Conservation (phyloP, 192 early-diverging fungal species). For the Kappamyces sp. region DNA sequence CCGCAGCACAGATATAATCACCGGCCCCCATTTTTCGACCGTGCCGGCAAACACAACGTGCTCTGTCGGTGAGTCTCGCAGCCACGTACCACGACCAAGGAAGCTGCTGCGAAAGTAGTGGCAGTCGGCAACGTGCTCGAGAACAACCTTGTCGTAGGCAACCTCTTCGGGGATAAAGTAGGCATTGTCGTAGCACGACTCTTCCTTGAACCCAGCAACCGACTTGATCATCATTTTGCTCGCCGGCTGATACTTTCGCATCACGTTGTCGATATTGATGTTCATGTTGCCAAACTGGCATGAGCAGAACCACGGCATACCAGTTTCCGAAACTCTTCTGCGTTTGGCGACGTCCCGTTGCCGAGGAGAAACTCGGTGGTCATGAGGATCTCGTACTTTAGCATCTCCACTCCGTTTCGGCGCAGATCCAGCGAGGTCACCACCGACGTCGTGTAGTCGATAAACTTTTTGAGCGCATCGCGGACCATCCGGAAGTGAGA, state of each 20-base stretch:
- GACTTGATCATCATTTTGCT: conserved; percentile 4
- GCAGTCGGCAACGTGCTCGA: conserved; percentile 30
- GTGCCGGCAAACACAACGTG: conserved; percentile 25
- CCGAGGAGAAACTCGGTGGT: conserved; percentile 3
- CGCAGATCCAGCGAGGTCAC: neutral
- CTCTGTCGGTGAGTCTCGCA: conserved; percentile 12
- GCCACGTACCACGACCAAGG: neutral
- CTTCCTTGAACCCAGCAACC: conserved; percentile 8
- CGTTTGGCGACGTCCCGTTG: conserved; percentile 2
- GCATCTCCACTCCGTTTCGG: conserved; percentile 4
- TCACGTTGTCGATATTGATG: conserved; percentile 7
- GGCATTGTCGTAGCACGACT: conserved; percentile 2
- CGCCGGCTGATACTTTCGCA: conserved; percentile 1
- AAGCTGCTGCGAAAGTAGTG: conserved; percentile 28
- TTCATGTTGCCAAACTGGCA: neutral
- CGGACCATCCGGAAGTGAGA: neutral
- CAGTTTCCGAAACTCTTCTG: conserved; percentile 5
- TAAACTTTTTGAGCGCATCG: conserved; percentile 8
- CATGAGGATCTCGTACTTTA: neutral
- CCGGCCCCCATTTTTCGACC: conserved; percentile 22
- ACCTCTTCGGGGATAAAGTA: neutral
- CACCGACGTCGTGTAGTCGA: neutral
- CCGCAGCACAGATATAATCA: conserved; percentile 31
- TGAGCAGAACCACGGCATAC: neutral
- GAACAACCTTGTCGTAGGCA: conserved; percentile 5